Evolutionary conservation across 805 yeast genomes (phyloP).

Genomic region (Metschnikowia arizonensis): DNA sequence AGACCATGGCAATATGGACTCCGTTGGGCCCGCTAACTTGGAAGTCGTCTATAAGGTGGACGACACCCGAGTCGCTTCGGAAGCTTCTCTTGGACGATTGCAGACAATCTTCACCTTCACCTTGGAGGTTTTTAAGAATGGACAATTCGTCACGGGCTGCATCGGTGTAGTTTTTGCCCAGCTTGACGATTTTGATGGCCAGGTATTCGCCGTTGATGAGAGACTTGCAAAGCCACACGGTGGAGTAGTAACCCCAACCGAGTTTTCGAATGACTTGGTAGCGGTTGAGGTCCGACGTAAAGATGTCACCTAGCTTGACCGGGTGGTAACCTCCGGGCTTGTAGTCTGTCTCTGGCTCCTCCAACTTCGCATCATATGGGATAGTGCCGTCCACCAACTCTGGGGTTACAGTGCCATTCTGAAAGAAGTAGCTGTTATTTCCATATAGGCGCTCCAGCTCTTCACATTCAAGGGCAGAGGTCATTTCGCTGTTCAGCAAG

Average conservation of each 20-base stretch:
- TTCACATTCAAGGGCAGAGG: conserved; percentile 18
- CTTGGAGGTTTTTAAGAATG: conserved; percentile 72
- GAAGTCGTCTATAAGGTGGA: conserved; percentile 78
- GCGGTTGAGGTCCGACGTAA: conserved; percentile 54
- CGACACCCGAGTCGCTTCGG: conserved; percentile 47
- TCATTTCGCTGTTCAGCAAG: conserved; percentile 38
- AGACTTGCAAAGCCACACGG: conserved; percentile 32
- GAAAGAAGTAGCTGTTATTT: background rate
- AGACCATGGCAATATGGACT: conserved; percentile 91
- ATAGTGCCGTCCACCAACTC: conserved; percentile 12
- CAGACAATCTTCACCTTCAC: conserved; percentile 16
- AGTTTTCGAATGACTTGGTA: conserved; percentile 81
- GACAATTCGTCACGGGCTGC: conserved; percentile 93
- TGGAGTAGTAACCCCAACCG: conserved; percentile 99
- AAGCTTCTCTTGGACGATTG: background rate
- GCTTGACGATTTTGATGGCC: conserved; percentile 89
- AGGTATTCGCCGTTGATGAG: conserved; percentile 89
- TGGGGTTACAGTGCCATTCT: background rate
- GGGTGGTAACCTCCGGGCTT: conserved; percentile 96
- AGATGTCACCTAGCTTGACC: conserved; percentile 80
- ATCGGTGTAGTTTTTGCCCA: conserved; percentile 86
- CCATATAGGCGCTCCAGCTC: conserved; percentile 3
- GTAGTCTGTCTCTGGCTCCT: conserved; percentile 84
- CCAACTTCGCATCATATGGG: conserved; percentile 39
- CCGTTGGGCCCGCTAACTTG: conserved; percentile 90